Evolutionary conservation across 768 basidiomycete species (phyloP).

Genomic region (Phaeotremella fagi): DNA sequence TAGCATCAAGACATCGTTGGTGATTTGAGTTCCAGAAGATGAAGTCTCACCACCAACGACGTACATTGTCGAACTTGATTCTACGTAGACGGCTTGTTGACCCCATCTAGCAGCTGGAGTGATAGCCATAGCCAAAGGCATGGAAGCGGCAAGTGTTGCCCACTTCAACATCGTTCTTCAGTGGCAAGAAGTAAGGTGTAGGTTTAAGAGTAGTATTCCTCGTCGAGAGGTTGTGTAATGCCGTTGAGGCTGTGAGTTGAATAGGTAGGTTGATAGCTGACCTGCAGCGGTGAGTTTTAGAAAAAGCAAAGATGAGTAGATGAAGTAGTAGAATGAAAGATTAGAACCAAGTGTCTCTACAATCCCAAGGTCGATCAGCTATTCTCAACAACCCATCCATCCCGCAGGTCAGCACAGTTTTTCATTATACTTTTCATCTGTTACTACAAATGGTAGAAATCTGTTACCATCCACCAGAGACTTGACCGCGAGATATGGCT

Average conservation of each 20-base stretch:
- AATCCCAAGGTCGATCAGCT: too few species aligned
- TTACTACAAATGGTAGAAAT: neutral
- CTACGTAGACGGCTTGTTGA: constrained; percentile 45
- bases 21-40: constrained; percentile 28
- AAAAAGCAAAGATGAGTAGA: neutral
- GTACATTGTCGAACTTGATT: constrained; percentile 38
- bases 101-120: constrained; percentile 45
- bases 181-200: neutral
- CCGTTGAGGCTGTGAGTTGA: neutral
- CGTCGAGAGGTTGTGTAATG: constrained; percentile 28
- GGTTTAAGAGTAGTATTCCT: constrained; percentile 8
- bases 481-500: neutral
- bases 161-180: neutral
- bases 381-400: too few species aligned
- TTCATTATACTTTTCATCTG: neutral
- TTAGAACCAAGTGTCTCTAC: too few species aligned
- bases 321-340: too few species aligned
- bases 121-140: constrained; percentile 18
- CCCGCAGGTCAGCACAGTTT: too few species aligned
- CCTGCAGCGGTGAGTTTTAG: constrained; percentile 19
- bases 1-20: constrained; percentile 45
- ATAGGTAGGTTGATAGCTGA: constrained; percentile 12
- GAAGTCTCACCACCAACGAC: constrained; percentile 43
- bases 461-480: neutral
- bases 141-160: constrained; percentile 6